Evolutionary conservation across 2,329 filamentous ascomycete species (phyloP), one percentile per base, ranked within the genome.

Genomic region (Aspergillus fijiensis): DNA sequence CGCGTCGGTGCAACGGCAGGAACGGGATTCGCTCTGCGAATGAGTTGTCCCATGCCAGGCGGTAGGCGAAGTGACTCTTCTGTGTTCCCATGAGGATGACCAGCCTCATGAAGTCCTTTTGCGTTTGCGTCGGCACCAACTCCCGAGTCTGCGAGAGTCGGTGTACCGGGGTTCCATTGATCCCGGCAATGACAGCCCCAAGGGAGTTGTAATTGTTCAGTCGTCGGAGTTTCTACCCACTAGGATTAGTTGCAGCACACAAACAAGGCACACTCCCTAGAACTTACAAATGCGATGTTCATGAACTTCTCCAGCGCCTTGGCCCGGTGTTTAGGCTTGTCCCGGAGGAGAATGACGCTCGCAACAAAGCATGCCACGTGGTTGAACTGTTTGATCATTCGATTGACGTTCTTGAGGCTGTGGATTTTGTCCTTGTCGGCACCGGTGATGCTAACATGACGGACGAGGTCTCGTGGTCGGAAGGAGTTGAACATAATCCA

Each of bases 401-500:
- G 90, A 70, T 95, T 93, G 56, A 98, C 92, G 70, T 96, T 94
- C 61, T 88, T 87, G 67, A 97, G 81, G 68, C 87, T 89, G 72
- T 86, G 88, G 73, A 87, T 88, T 70, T 90, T 77, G 27, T 76
- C 74, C 59, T 78, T 78, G 50, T 78, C 75, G 5, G 72, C 66
- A 1, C 74, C 72, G 0, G 88, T 86, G 51, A 97, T 80, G 70
- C 89, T 95, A 65, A 97, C 93, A 72, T 97, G 91, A 4, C 95
- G 89, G 48, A 98, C 89, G 52, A 98, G 87, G 76, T 99, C 95
- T 60, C 95, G 90, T 58, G 96, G 90, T 27, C 92, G 88, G 63
- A 98, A 96, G 1, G 92, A 93, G 55, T 91, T 96, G 75, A 97
- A 98, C 89, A 98, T 95, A 74, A 96, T 88, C 94, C 94, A 98